phyloP scores from a whole-genome alignment of 176 grass and related monocot genomes.

The Areca catechu region DNA sequence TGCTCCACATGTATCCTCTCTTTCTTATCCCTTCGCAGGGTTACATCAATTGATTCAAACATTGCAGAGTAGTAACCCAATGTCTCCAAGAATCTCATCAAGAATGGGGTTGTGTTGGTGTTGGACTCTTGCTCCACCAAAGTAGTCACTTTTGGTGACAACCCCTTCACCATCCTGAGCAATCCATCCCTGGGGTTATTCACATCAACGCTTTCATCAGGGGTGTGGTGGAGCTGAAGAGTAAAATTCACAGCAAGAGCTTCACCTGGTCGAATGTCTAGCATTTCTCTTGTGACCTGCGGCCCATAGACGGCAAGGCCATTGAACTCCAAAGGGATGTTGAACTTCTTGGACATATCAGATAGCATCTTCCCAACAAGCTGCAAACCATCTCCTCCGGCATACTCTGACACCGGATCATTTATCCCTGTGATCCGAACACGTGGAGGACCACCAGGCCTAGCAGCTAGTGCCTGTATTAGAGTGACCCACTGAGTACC shows the following conservation, averaged over 20 bases:
- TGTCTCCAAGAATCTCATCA: conserved; percentile 75
- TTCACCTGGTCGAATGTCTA: conserved; percentile 68
- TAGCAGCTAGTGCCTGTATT: conserved; percentile 80
- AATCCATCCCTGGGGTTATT: conserved; percentile 88
- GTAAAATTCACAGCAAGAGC: conserved; percentile 90
- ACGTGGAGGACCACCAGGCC: conserved; percentile 79
- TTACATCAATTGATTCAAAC: conserved; percentile 81
- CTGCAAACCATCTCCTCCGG: conserved; percentile 63
- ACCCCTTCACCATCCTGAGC: conserved; percentile 81
- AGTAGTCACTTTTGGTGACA: conserved; percentile 83
- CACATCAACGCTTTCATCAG: conserved; percentile 83
- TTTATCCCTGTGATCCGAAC: conserved; percentile 88
- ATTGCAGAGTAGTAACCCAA: conserved; percentile 87
- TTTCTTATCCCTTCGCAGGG: conserved; percentile 52
- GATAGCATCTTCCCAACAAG: conserved; percentile 71
- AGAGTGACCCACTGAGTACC: conserved; percentile 97
- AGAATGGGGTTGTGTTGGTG: conserved; percentile 88
- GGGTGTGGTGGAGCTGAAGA: conserved; percentile 78
- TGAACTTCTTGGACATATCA: conserved; percentile 80
- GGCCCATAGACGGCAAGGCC: conserved; percentile 40
- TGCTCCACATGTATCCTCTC: conserved; percentile 89
- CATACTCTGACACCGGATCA: conserved; percentile 57
- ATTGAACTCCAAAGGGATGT: conserved; percentile 78
- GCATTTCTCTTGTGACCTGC: conserved; percentile 70
- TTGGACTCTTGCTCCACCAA: conserved; percentile 96